Evolutionary conservation across 257 asterid genomes (phyloP).

Genomic region (Nicotiana sylvestris): DNA sequence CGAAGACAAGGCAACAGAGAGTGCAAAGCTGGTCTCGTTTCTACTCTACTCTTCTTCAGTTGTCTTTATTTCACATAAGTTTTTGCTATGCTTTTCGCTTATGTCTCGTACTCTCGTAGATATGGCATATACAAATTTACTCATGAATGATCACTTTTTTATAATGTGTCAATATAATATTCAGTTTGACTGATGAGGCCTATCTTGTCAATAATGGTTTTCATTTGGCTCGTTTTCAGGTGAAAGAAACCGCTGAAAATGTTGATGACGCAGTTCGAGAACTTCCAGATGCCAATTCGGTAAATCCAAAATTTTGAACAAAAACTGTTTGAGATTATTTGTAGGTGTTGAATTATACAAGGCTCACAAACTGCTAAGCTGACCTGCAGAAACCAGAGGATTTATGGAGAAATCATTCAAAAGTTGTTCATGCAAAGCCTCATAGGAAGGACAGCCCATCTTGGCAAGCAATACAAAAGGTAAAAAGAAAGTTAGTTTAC

Average conservation of each 20-base stretch:
- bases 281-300: slow-evolving; percentile 96
- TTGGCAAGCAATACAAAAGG: slow-evolving; percentile 90
- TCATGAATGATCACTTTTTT: not conserved
- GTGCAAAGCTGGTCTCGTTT: slow-evolving; percentile 54
- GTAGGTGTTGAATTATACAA: slow-evolving; percentile 9
- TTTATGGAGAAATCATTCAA: slow-evolving; percentile 87
- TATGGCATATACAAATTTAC: not conserved
- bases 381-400: slow-evolving; percentile 93
- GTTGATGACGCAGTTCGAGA: slow-evolving; percentile 94
- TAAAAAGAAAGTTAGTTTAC: slow-evolving; percentile 3
- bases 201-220: not conserved
- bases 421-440: slow-evolving; percentile 87
- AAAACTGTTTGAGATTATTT: not conserved
- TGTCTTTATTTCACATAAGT: not conserved
- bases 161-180: not conserved
- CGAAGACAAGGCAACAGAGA: slow-evolving; percentile 68
- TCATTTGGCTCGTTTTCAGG: slow-evolving; percentile 33
- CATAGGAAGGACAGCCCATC: slow-evolving; percentile 73
- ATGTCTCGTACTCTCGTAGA: not conserved
- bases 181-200: not conserved
- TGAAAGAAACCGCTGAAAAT: slow-evolving; percentile 88
- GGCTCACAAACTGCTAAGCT: slow-evolving; percentile 14
- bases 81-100: not conserved
- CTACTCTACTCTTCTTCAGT: not conserved
- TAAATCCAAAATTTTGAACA: slow-evolving; percentile 20